Conservation (phyloP, 805 yeast genomes). For the Teunomyces aglyptinius region DNA sequence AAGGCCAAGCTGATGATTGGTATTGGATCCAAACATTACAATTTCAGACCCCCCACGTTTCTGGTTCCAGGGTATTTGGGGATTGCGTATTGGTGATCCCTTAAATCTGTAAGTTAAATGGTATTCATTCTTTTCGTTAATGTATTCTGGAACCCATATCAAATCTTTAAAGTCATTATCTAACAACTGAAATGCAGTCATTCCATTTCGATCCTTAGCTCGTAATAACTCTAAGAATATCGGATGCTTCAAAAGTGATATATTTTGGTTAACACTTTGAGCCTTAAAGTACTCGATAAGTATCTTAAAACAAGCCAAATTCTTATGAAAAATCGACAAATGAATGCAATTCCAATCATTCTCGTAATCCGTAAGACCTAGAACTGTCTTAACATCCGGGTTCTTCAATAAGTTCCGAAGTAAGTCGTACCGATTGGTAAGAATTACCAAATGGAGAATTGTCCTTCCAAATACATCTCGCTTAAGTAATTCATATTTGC, state of each 20-base stretch:
- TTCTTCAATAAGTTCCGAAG: constrained; percentile 48
- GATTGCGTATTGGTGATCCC: constrained; percentile 9
- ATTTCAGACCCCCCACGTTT: constrained; percentile 57
- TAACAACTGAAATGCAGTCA: constrained; percentile 70
- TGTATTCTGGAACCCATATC: constrained; percentile 42
- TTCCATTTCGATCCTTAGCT: constrained; percentile 66
- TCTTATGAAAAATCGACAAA: constrained; percentile 57
- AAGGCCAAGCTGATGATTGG: constrained; percentile 62
- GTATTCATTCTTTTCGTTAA: constrained; percentile 33
- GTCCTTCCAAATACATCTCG: constrained; percentile 75
- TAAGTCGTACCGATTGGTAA: constrained; percentile 47
- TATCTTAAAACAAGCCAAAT: constrained; percentile 51
- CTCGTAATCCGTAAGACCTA: constrained; percentile 58
- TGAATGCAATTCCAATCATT: constrained; percentile 84
- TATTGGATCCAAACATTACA: constrained; percentile 61
- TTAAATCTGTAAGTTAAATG: constrained; percentile 24
- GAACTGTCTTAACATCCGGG: constrained; percentile 41
- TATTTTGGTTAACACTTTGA: constrained; percentile 15
- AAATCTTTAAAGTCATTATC: constrained; percentile 45
- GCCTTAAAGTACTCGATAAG: constrained; percentile 26
- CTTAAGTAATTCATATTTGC: constrained; percentile 38
- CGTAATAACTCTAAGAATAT: constrained; percentile 40
- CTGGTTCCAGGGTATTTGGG: constrained; percentile 34
- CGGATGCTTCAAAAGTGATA: constrained; percentile 14
- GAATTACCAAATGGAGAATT: constrained; percentile 54